Conservation (phyloP, 2,329 filamentous ascomycete species). For the Anthostomella pinea region DNA sequence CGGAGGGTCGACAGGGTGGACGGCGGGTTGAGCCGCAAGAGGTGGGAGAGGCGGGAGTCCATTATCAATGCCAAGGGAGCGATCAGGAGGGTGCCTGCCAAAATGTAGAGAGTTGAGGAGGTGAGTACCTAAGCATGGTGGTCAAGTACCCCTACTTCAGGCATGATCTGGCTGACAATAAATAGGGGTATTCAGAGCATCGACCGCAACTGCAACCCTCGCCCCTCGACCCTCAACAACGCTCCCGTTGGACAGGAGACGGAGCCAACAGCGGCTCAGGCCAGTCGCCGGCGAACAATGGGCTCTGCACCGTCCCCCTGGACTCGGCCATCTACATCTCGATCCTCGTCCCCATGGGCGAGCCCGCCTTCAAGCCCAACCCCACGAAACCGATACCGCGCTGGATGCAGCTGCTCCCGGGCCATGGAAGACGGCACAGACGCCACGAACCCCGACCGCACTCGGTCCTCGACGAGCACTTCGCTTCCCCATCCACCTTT, state of each 20-base stretch:
- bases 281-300: constrained; percentile 6
- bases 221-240: neutral
- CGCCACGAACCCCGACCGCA: constrained; percentile 13
- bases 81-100: constrained; percentile 18
- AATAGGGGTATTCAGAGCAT: neutral
- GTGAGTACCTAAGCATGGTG: neutral
- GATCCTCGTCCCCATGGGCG: constrained; percentile 46
- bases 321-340: constrained; percentile 47
- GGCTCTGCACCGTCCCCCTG: constrained; percentile 23
- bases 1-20: constrained; percentile 42
- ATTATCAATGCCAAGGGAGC: constrained; percentile 8
- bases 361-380: constrained; percentile 45
- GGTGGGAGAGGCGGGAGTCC: constrained; percentile 38
- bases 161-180: neutral
- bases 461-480: constrained; percentile 28
- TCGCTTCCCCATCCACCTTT: constrained; percentile 10
- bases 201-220: constrained; percentile 2
- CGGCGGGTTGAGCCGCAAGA: constrained; percentile 43
- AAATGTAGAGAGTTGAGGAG: constrained; percentile 3
- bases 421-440: constrained; percentile 8
- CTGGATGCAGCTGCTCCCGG: constrained; percentile 40
- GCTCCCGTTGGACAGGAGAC: constrained; percentile 8
- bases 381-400: constrained; percentile 50
- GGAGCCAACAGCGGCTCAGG: constrained; percentile 14
- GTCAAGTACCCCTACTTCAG: too few species aligned